Evolutionary conservation across 257 asterid species (phyloP), one percentile per base, ranked within the genome.

Genomic region (Penstemon newberryi): DNA sequence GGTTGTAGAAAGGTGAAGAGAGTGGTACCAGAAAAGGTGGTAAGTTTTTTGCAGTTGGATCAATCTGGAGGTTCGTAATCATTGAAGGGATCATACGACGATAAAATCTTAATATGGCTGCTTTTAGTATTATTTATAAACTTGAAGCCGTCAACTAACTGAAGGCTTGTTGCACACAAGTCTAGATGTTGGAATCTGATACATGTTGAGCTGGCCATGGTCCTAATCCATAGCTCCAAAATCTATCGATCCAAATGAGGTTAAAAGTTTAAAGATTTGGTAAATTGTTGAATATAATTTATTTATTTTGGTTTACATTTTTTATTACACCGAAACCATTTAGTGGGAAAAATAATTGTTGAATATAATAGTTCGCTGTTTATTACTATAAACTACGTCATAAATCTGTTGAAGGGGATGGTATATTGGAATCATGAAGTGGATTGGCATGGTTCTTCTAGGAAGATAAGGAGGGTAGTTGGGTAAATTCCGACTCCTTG

Each of bases 361-460:
- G 33, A 25, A 25, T 25, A 2, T 25, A 25, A 53, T 15, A 7
- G 18, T 39, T 46, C 58, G 57, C 56, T 60, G 43, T 65, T 53
- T 60, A 19, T 50, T 41, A 7, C 62, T 15, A 18, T 50, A 41
- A 42, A 53, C 41, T 5, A 46, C 44, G 7, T 5, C 4, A 54
- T 65, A 44, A 8, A 40, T 41, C 19, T 60, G 67, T 63, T 65
- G 13, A 45, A 60, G 70, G 12, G 69, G 49, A 19, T 65, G 47
- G 46, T 51, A 9, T 75, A 58, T 53, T 49, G 41, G 56, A 43
- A 52, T 13, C 15, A 50, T 11, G 47, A 36, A 37, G 49, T 56
- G 45, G 9, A 44, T 8, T 19, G 47, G 43, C 41, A 38, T 65
- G 44, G 37, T 40, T 62, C 25, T 57, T 59, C 52, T 56, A 49